Evolutionary conservation across 164 flowering plant genomes (phyloP).

Genomic region (Annona squamosa): DNA sequence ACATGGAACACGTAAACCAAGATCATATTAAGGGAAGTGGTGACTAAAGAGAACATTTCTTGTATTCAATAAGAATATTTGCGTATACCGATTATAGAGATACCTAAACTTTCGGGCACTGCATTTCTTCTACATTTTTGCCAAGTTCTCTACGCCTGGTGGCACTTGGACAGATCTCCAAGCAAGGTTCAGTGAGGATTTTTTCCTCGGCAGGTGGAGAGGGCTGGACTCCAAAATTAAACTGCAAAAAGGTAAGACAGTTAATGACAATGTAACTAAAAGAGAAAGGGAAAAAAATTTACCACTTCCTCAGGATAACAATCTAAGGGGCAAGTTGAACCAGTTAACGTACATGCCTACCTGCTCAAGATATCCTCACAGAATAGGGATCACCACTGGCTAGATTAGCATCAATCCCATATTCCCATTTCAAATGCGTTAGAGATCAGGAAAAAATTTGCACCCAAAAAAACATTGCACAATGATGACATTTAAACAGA

Average conservation of each 20-base stretch:
- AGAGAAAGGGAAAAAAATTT: neutral
- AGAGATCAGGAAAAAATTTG: no score
- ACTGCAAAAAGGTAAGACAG: conserved; percentile 35
- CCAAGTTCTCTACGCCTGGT: conserved; percentile 29
- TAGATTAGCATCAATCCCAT: neutral
- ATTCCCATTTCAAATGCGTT: no score
- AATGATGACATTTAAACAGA: no score
- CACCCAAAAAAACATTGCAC: no score
- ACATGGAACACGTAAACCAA: no score
- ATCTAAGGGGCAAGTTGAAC: neutral
- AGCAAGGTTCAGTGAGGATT: conserved; percentile 63
- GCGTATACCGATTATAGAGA: neutral
- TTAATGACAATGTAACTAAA: neutral
- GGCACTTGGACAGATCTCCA: conserved; percentile 70
- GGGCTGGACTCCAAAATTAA: conserved; percentile 66
- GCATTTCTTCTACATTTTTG: conserved; percentile 7
- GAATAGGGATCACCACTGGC: neutral
- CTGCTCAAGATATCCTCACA: neutral
- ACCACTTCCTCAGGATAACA: neutral
- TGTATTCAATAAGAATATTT: no score
- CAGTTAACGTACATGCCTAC: neutral
- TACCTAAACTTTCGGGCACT: conserved; percentile 54
- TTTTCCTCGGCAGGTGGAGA: conserved; percentile 52
- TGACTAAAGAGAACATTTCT: no score
- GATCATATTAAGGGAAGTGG: no score